These are phyloP conservation scores for Coelastrella sp. DNA, from an alignment of 139 green algal species.

Conservation along the genomic window DNA sequence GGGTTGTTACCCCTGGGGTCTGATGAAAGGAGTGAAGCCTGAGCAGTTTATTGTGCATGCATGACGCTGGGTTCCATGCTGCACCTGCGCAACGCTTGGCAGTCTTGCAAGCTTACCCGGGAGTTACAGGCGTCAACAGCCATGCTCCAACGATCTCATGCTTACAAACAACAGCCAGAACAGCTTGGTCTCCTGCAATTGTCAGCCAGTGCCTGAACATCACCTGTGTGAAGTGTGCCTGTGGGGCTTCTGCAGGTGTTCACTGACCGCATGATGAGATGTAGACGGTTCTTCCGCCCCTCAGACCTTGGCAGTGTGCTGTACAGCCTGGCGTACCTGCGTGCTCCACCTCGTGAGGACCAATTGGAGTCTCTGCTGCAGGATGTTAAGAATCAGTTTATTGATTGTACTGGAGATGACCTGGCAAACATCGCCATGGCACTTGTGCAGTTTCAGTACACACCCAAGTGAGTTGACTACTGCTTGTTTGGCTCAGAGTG, in stretches of 20 bases:
- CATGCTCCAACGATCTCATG: no score
- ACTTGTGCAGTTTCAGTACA: conserved; percentile 44
- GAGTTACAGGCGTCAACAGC: no score
- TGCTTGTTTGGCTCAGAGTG: background rate
- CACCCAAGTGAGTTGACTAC: conserved; percentile 15
- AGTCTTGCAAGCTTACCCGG: no score
- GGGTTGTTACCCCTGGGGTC: background rate
- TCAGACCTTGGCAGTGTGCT: conserved; percentile 28
- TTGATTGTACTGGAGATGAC: conserved; percentile 35
- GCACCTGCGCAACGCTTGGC: no score
- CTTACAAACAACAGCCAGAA: no score
- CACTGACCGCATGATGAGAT: background rate
- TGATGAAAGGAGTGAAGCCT: no score
- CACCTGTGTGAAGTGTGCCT: no score
- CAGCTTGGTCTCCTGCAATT: no score
- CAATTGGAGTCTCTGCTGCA: conserved; percentile 38
- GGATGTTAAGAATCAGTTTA: conserved; percentile 1
- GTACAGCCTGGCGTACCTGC: conserved; percentile 46
- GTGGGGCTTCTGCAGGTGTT: conserved; percentile 9
- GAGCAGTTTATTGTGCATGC: no score
- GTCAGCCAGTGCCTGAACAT: no score
- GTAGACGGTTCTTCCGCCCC: conserved; percentile 15
- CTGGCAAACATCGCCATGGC: conserved; percentile 40
- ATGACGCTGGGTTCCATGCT: no score
- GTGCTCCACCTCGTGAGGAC: background rate